These are phyloP conservation scores for Sporobolomyces phaffii DNA, from an alignment of 768 basidiomycete species.

Conservation along the genomic window DNA sequence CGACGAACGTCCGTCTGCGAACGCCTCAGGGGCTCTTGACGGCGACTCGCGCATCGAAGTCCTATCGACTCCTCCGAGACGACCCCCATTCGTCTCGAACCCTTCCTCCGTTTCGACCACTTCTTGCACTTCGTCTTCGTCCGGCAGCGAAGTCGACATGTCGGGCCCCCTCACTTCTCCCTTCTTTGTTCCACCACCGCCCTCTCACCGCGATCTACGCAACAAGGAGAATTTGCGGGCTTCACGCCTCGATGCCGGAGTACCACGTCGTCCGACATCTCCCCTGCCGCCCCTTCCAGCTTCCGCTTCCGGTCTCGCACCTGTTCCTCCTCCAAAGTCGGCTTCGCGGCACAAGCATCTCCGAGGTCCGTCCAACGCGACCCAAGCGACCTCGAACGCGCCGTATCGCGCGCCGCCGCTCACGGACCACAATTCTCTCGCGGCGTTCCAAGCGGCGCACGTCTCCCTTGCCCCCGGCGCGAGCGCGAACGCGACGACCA, in stretches of 20 bases:
- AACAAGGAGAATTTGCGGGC: background rate
- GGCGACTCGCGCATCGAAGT: background rate
- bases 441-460: conserved; percentile 21
- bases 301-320: no score
- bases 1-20: conserved; percentile 2
- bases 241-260: background rate
- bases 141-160: conserved; percentile 15
- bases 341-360: background rate
- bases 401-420: background rate
- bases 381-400: background rate
- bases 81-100: background rate
- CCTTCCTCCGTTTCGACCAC: background rate
- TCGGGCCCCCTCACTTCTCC: background rate
- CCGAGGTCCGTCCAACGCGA: background rate
- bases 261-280: conserved; percentile 13
- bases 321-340: background rate
- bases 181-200: conserved; percentile 15
- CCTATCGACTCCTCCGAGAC: background rate
- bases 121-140: background rate
- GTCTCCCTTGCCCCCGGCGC: background rate
- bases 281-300: conserved; percentile 23
- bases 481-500: no score
- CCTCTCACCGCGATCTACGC: background rate
- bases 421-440: conserved; percentile 27
- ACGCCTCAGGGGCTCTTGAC: background rate